Percentiles rank a stretch among this genome's conserved stretches.
Evolutionary conservation across 2,329 filamentous ascomycete genomes (phyloP).

Genomic region (Epichloe festucae): DNA sequence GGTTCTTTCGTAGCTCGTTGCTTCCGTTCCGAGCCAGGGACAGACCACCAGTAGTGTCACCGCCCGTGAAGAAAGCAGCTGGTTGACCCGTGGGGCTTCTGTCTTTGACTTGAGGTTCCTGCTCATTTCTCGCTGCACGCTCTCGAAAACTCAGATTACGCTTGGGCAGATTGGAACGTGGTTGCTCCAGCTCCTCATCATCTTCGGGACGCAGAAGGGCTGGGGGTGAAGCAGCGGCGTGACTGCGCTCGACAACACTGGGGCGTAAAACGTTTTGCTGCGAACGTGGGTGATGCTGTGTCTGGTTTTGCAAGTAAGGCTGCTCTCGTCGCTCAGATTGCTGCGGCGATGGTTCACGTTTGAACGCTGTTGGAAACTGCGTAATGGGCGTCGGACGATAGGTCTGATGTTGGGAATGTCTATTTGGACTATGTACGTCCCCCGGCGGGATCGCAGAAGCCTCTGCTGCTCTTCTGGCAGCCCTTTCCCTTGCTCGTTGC

Average conservation of each 20-base stretch:
- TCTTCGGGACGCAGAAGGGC: constrained; percentile 10
- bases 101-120: constrained; percentile 20
- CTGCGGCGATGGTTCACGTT: background rate
- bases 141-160: constrained; percentile 50
- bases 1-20: constrained; percentile 46
- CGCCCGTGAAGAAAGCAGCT: constrained; percentile 11
- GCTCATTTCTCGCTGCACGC: constrained; percentile 34
- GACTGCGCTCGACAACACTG: constrained; percentile 3
- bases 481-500: constrained; percentile 51
- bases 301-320: background rate
- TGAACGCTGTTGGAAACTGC: background rate
- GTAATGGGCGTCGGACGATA: constrained; percentile 1
- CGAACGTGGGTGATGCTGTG: background rate
- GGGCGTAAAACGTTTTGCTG: background rate
- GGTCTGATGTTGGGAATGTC: background rate
- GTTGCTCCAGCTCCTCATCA: constrained; percentile 6
- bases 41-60: constrained; percentile 21
- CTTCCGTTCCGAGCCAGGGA: constrained; percentile 36
- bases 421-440: constrained; percentile 13
- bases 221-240: constrained; percentile 12
- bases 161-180: constrained; percentile 28
- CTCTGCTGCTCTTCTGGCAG: constrained; percentile 25
- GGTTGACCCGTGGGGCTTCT: constrained; percentile 11
- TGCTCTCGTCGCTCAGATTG: background rate
- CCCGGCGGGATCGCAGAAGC: constrained; percentile 10